phyloP scores from a whole-genome alignment of 2,329 filamentous ascomycete species.

The Alternaria sp. region DNA sequence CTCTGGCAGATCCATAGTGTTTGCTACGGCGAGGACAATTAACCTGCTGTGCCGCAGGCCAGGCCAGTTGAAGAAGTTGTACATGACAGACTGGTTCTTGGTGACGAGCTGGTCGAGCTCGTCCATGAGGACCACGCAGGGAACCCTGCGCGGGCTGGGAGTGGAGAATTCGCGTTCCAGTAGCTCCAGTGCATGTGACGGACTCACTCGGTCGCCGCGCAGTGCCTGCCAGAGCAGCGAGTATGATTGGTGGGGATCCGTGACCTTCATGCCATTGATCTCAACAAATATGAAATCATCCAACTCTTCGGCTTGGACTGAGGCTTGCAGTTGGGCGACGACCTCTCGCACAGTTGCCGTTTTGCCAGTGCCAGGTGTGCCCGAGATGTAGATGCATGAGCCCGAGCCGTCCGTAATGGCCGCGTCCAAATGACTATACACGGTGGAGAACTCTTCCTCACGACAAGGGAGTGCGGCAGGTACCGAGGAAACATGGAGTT shows the following conservation, averaged over 20 bases:
- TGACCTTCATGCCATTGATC: conserved; percentile 99
- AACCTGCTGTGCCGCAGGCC: conserved; percentile 87
- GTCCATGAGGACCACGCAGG: conserved; percentile 98
- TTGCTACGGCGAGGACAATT: conserved; percentile 95
- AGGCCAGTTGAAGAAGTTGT: conserved; percentile 99
- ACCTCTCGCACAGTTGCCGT: conserved; percentile 97
- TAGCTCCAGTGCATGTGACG: conserved; percentile 87
- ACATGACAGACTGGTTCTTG: conserved; percentile 99
- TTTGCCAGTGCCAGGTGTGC: conserved; percentile 97
- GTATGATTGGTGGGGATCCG: conserved; percentile 96
- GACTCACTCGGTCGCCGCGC: conserved; percentile 89
- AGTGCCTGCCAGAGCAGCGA: conserved; percentile 94
- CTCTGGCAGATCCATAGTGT: conserved; percentile 98
- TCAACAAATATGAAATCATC: conserved; percentile 99
- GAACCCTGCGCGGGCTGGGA: conserved; percentile 86
- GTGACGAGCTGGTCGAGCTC: conserved; percentile 97
- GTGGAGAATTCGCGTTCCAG: conserved; percentile 91
- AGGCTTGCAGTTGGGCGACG: conserved; percentile 84
- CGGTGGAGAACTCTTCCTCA: conserved; percentile 87
- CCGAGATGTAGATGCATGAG: conserved; percentile 98
- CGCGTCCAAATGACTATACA: conserved; percentile 91
- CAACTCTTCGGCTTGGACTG: conserved; percentile 86
- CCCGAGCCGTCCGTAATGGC: conserved; percentile 93
- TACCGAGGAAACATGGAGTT: conserved; percentile 92
- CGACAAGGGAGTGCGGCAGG: conserved; percentile 88